A percentile compares a stretch with the other conserved stretches of the same genome.
phyloP scores from a whole-genome alignment of 805 yeast species.

The Saccharomyces cerevisiae region DNA sequence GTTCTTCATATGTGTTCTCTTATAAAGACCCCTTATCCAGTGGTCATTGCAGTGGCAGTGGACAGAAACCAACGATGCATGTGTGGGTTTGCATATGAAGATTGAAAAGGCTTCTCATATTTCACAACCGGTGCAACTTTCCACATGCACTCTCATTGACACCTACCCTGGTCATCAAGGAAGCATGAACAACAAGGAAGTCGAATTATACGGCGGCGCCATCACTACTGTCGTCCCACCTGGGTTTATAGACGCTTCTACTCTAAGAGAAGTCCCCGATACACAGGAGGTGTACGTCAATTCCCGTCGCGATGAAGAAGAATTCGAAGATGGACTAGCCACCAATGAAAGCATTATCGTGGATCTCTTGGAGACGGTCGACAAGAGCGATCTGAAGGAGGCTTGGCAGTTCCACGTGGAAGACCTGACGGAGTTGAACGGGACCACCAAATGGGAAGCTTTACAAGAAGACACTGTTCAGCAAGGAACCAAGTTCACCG shows the following conservation, averaged over 20 bases:
- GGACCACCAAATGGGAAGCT: conserved; percentile 27
- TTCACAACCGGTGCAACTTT: background rate
- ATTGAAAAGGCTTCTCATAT: background rate
- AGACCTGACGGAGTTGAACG: conserved; percentile 45
- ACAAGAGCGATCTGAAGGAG: conserved; percentile 29
- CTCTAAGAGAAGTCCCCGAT: conserved; percentile 79
- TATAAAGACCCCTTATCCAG: background rate
- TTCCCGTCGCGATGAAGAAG: conserved; percentile 26
- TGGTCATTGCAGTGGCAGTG: background rate
- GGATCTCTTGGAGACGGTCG: conserved; percentile 52
- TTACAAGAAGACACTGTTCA: conserved; percentile 16
- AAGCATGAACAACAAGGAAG: conserved; percentile 4
- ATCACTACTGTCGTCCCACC: conserved; percentile 50
- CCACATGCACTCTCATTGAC: background rate
- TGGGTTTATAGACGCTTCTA: conserved; percentile 66
- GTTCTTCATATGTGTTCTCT: background rate
- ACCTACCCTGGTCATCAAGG: background rate
- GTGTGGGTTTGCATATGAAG: background rate
- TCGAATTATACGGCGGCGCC: conserved; percentile 75
- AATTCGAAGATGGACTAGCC: conserved; percentile 31
- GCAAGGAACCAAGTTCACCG: conserved; percentile 16
- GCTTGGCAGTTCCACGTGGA: conserved; percentile 47
- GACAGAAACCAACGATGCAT: background rate
- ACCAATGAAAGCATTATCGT: conserved; percentile 52
- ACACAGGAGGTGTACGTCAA: conserved; percentile 84